Base-by-base conservation (phyloP, 2,329 filamentous ascomycete species). In the Pseudopyricularia cyperi region DNA sequence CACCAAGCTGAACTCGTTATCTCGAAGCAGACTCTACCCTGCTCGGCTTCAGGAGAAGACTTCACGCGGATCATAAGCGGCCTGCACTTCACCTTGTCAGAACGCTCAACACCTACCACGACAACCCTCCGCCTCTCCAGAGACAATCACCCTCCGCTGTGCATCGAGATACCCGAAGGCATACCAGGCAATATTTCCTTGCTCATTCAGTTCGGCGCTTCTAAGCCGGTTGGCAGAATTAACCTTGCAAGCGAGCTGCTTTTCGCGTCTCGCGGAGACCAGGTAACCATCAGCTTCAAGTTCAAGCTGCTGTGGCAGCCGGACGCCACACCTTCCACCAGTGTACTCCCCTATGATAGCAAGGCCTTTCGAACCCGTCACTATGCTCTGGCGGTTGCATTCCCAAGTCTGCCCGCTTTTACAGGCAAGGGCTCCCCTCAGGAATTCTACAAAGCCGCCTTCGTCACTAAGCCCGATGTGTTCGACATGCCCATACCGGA, bases 401-500 rank as follows among this genome's bases (percentile, higher is more conserved):
- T 30, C 9, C 26, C 35, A 19, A 35, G 42, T 2, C 50, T 42
- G 22, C 50, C 30, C 17, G 30, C 2, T 26, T n/a, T 24, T 51
- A 52, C 48, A 24, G 46, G 22, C 51, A 59, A 54, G 24, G 69
- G 65, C 63, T 73, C 72, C 2, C 73, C 76, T 0, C 71, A 75
- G 58, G 70, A 71, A 53, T 90, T 90, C 61, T 90, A 89, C 59
- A 75, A 85, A 51, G 79, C 79, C 15, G 82, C 85, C 1, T 76
- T 82, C 59, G 74, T 82, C 2, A 82, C 86, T 1, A 56, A 68
- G 11, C 68, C 68, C n/a, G 59, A 67, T 5, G 70, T 75, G 51
- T 54, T 61, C 2, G 63, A 66, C 0, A 67, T 79, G 34, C 35
- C 66, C 3, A 62, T 79, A 6, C 66, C 70, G 0, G 66, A 64